phyloP scores from a whole-genome alignment of 805 yeast species.

The Yamadazyma phyllophila region DNA sequence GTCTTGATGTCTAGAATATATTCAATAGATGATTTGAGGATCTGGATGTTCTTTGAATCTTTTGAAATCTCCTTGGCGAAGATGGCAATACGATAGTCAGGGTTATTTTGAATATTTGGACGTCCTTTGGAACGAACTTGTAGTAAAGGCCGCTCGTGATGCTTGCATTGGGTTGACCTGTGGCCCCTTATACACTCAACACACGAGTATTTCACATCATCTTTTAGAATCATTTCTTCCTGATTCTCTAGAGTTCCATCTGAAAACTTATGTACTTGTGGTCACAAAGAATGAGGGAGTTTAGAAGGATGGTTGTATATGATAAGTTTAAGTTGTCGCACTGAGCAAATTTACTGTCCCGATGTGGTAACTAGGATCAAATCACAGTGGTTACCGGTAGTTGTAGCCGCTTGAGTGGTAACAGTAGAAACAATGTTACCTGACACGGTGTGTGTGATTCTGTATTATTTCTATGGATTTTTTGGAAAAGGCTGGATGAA shows the following conservation, averaged over 20 bases:
- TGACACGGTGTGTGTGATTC: too few relatives aligned
- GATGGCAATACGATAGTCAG: constrained; percentile 58
- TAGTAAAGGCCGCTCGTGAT: constrained; percentile 72
- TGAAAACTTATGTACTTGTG: neutral
- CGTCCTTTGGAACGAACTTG: constrained; percentile 90
- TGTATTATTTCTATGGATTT: too few relatives aligned
- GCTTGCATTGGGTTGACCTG: constrained; percentile 82
- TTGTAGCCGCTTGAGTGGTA: neutral
- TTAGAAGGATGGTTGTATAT: too few relatives aligned
- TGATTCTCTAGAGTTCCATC: too few relatives aligned
- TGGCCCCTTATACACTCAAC: constrained; percentile 90
- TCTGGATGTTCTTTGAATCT: constrained; percentile 8
- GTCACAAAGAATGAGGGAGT: neutral
- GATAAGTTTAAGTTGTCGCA: constrained; percentile 1
- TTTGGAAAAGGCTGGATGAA: too few relatives aligned
- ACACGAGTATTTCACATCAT: constrained; percentile 80
- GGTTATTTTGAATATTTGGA: constrained; percentile 59
- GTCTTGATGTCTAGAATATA: constrained; percentile 38
- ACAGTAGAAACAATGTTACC: too few relatives aligned
- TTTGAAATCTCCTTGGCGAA: constrained; percentile 42
- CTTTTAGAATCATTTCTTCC: constrained; percentile 65
- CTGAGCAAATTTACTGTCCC: constrained; percentile 7
- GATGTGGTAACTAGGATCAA: neutral
- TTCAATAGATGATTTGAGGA: constrained; percentile 37
- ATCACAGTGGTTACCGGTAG: neutral